Evolutionary conservation across 75 land plant genomes (phyloP), one percentile per base, ranked within the genome.

Genomic region (Pinus taeda): DNA sequence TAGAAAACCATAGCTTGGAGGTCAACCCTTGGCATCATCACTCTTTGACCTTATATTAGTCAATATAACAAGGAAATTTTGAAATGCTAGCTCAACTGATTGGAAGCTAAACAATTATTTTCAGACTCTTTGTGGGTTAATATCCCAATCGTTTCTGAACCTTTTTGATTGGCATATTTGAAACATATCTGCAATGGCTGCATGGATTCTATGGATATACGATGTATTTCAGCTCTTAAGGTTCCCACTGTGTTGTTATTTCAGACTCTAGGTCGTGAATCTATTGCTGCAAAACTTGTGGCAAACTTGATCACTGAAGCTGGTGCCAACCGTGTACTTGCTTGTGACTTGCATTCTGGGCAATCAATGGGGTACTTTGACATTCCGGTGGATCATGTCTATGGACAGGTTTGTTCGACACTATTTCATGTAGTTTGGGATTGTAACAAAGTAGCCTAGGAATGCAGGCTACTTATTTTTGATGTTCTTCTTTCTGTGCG

Each of bases 301-400:
- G 92, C 96, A 21, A 93, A 93, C 73, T 73, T 88, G 66, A 91
- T 93, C 71, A 93, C 96, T 33, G 88, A 87, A 84, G 94, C 96
- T 33, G 96, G 96, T 69, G 96, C 95, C 3, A 77, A 93, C 57
- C 88, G 95, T 62, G 96, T 93, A 22, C 87, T 93, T 73, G 91
- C 96, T n/a, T 93, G 93, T 81, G 96, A 93, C 58, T 84, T 93
- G 61, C 96, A 93, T 79, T 93, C 96, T 76, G 96, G 96, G n/a
- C 96, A 93, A 76, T 91, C 93, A n/a, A 91, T 93, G 92, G 96
- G 96, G 30, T 93, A 93, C 82, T 93, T 93, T 79, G 96, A 93
- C 63, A 93, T 93, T 74, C 94, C 96, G 26, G 92, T 93, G 26
- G 96, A 93, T 76, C 96, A 93, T 86, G 92, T 93, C 49, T 91